Percentiles rank a stretch among this genome's conserved stretches.
Evolutionary conservation across 306 rosid species (phyloP).

Genomic region (Betula pendula): DNA sequence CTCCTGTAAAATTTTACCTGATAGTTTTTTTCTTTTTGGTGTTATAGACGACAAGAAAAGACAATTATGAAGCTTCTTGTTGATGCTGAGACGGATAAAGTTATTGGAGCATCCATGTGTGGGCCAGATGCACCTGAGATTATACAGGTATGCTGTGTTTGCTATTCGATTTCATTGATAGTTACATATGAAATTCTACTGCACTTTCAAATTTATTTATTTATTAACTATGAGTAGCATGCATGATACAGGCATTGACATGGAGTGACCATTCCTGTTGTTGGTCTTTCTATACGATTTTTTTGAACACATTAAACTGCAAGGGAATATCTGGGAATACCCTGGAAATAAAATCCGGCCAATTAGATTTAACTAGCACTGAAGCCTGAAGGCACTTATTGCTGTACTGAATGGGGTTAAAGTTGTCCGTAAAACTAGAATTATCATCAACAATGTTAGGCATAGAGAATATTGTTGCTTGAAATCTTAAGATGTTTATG

Average conservation of each 20-base stretch:
- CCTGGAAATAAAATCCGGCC: neutral
- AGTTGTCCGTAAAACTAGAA: neutral
- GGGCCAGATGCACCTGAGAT: slow-evolving; percentile 98
- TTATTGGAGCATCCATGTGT: slow-evolving; percentile 90
- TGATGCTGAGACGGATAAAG: slow-evolving; percentile 82
- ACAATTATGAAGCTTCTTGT: slow-evolving; percentile 89
- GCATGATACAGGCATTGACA: too few relatives aligned
- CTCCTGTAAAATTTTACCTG: neutral
- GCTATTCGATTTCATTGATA: neutral
- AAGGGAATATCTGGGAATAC: neutral
- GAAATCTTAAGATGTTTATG: neutral
- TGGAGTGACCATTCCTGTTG: neutral
- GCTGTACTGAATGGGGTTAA: neutral
- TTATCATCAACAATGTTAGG: neutral
- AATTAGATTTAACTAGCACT: neutral
- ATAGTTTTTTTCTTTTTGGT: slow-evolving; percentile 20
- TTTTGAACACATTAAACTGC: neutral
- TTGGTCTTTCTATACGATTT: neutral
- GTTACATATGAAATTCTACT: slow-evolving; percentile 12
- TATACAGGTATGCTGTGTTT: slow-evolving; percentile 64
- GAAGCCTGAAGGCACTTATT: neutral
- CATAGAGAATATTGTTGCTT: neutral
- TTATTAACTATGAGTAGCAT: too few relatives aligned
- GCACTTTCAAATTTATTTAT: neutral
- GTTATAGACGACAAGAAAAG: slow-evolving; percentile 88